These are phyloP conservation scores for Aciculosporium take DNA, from an alignment of 2,329 filamentous ascomycete species.

Conservation along the genomic window DNA sequence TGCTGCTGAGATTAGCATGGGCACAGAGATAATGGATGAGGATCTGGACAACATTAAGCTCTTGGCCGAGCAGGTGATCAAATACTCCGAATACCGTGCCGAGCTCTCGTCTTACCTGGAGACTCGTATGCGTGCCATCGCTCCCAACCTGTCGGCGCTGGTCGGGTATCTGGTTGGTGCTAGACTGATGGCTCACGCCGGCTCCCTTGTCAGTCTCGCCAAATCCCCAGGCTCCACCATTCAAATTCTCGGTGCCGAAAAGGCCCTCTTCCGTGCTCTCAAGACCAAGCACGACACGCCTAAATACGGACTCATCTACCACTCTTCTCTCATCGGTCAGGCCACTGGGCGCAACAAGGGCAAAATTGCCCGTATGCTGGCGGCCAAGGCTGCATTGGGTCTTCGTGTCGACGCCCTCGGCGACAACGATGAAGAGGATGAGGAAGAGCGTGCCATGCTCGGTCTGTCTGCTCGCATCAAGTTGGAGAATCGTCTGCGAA, in stretches of 20 bases:
- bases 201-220: conserved; percentile 85
- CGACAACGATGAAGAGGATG: conserved; percentile 52
- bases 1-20: conserved; percentile 94
- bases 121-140: conserved; percentile 90
- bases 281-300: conserved; percentile 99
- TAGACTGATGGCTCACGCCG: conserved; percentile 84
- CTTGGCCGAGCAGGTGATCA: conserved; percentile 84
- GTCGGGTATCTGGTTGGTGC: conserved; percentile 90
- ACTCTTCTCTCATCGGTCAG: conserved; percentile 87
- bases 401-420: conserved; percentile 73
- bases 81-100: conserved; percentile 78
- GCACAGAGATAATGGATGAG: conserved; percentile 86
- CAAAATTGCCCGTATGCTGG: conserved; percentile 94
- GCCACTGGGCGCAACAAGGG: conserved; percentile 98
- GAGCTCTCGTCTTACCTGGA: conserved; percentile 82
- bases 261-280: conserved; percentile 91
- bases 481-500: conserved; percentile 62
- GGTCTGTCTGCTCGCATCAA: conserved; percentile 59
- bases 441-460: conserved; percentile 76
- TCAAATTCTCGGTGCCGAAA: conserved; percentile 96
- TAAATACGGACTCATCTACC: conserved; percentile 93
- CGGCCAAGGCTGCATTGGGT: conserved; percentile 85
- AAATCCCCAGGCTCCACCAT: conserved; percentile 93
- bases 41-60: conserved; percentile 88
- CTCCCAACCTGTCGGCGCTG: conserved; percentile 85